phyloP scores from a whole-genome alignment of 306 rosid genomes.

The Morella rubra region DNA sequence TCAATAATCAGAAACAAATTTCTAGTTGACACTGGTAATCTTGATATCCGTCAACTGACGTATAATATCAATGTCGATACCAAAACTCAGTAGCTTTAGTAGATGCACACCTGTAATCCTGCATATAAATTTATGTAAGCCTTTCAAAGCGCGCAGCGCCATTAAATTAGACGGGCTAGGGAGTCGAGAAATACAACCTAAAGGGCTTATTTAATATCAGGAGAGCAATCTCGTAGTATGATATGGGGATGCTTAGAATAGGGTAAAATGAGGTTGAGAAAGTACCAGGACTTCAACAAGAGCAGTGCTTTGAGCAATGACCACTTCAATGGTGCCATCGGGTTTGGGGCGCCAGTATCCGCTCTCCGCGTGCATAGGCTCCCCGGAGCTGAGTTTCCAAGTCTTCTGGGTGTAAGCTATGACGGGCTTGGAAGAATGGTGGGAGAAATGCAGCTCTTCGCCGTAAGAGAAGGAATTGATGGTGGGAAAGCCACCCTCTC shows the following conservation, averaged over 20 bases:
- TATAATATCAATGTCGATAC: background rate
- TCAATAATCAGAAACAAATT: background rate
- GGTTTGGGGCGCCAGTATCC: conserved; percentile 84
- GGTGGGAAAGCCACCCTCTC: conserved; percentile 86
- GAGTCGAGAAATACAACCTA: background rate
- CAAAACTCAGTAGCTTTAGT: background rate
- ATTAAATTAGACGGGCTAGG: background rate
- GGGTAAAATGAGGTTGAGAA: background rate
- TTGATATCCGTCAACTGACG: no score
- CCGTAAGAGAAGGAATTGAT: conserved; percentile 73
- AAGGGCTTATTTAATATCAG: background rate
- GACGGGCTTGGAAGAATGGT: conserved; percentile 75
- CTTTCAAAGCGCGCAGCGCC: background rate
- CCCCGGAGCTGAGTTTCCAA: conserved; percentile 72
- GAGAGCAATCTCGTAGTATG: background rate
- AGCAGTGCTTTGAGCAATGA: conserved; percentile 83
- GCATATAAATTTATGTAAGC: background rate
- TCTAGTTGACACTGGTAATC: background rate
- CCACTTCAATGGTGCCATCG: conserved; percentile 74
- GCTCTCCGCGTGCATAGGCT: conserved; percentile 88
- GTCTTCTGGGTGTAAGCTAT: conserved; percentile 80
- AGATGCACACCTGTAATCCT: background rate
- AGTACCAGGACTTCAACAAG: conserved; percentile 85
- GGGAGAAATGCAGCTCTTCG: conserved; percentile 72
- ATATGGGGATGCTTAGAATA: background rate